Base-by-base conservation (phyloP, 345 rosid species). In the Hibiscus syriacus region DNA sequence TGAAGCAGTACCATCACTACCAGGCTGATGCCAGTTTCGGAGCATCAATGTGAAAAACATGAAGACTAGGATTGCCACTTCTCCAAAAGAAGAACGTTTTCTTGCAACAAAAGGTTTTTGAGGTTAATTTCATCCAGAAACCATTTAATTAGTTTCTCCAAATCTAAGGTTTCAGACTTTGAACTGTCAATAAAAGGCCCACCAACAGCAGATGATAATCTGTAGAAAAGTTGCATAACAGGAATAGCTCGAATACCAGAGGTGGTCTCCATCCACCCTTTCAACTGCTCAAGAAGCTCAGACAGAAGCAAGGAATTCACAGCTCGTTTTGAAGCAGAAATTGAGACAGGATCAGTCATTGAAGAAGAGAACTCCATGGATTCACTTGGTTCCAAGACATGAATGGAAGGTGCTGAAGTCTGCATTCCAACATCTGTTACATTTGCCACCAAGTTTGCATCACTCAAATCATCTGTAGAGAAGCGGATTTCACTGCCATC, bases 21-120 rank as follows among this genome's bases (percentile, higher is more conserved):
- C 98, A 70, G 99, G 99, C 73, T 91, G 99, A 68, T 94, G 97
- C 99, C 99, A 94, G 73, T 92, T 94, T 67, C 98, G 92, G 56
- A 94, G 97, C 98, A 94, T 94, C 88, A 94, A 79, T 65, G 99
- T 94, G 83, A 91, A 89, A n/a, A 94, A 94, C 99, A 91, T 91
- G 78, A 94, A 94, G 69, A 94, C 88, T 76, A 94, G 88, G 62
- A 94, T 92, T 13, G 87, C 85, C 72, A 91, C 88, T 80, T 89
- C 98, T 59, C 98, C 99, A 69, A 89, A 89, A 68, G 87, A 80
- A 70, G 98, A 82, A 39, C 89, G 92, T 53, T 73, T 69, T 76
- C 74, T 80, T 32, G 89, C 87, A 55, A 74, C 76, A 77, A 94
- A 91, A 55, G 97, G 90, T 72, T 82, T 87, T 70, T 77, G 56